Evolutionary conservation across 768 basidiomycete genomes (phyloP), one percentile per base, ranked within the genome.

Genomic region (Leccinum olivaceopallidum): DNA sequence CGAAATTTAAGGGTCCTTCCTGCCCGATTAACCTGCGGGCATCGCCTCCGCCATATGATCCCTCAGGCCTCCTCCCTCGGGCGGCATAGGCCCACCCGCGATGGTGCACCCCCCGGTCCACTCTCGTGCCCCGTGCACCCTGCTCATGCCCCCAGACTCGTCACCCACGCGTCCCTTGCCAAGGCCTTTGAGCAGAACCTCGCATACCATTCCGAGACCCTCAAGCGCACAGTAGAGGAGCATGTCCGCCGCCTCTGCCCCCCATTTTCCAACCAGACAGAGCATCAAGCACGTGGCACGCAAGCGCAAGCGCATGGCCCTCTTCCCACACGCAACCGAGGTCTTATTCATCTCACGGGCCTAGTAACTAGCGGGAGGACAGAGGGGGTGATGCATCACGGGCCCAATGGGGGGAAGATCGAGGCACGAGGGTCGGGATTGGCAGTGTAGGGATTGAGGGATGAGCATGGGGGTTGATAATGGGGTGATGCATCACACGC

Each of bases 21-120:
- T 30, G 30, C 30, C 30, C 30, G 30, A 30, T 30, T 30, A 30
- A 30, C 30, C 30, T 30, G 30, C 8, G 30, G 30, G 30, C 30
- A 30, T 30, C 30, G 30, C 30, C 30, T 30, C 30, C 30, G 8
- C 30, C 30, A 30, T 30, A 30, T 30, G 30, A 30, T 30, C 30
- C 26, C 26, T 26, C 26, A 26, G 26, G 26, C 30, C 30, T 30
- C 30, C 30, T 30, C 30, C 93, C 0, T 88, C 86, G 16, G 95
- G 95, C 2, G 95, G 95, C 1, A 94, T 97, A 57, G 94, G 94
- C 92, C 93, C 5, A 95, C 93, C 13, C 92, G 94, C 69, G 93
- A 93, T 68, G 92, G 92, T 90, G 63, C 58, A 81, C 14, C 34
- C 20, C 16, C 39, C 16, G 12, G 12, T 34, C 32, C 32, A 34